Evolutionary conservation across 2,329 filamentous ascomycete genomes (phyloP), one percentile per base, ranked within the genome.

Genomic region (Stromatinia cepivora): DNA sequence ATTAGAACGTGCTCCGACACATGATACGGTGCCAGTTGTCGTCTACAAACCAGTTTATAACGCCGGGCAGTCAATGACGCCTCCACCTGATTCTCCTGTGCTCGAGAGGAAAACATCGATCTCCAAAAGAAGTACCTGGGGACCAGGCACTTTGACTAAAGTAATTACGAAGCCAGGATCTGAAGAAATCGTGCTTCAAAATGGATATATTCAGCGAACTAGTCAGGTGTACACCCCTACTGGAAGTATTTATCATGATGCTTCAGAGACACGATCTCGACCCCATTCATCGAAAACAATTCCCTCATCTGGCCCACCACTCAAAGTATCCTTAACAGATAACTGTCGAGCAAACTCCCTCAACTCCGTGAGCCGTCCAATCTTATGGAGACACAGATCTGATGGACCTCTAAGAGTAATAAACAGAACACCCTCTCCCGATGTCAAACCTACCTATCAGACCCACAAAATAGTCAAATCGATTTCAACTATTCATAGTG

Each of bases 41-140:
- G 28, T 68, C 10, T 25, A 57, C 28, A 79, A 79, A 15, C 77
- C 81, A 1, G 78, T 81, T 8, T 73, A 72, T n/a, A 80, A 82
- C 70, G 76, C 76, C 52, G 74, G 73, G 22, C 80, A 82, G 73
- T 79, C 78, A 11, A 4, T 34, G 15, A 50, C 48, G 31, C 20
- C 50, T 61, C 20, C 54, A n/a, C 62, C 11, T 7, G 53, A 52
- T 20, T 22, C n/a, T 28, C 20, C 61, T 48, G 7, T 25, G 34
- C 11, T 22, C n/a, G 17, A 13, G 2, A 25, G 25, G 13, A 53
- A 45, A 7, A 28, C 39, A 13, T 17, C 31, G 39, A 36, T 4
- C 25, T 22, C 57, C 1, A 61, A 46, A 5, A 54, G 39, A 39
- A 52, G 58, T 15, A 57, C 46, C 3, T 59, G 66, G 50, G 66